Conservation (phyloP, 83 land plant genomes). For the Diphasiastrum complanatum region DNA sequence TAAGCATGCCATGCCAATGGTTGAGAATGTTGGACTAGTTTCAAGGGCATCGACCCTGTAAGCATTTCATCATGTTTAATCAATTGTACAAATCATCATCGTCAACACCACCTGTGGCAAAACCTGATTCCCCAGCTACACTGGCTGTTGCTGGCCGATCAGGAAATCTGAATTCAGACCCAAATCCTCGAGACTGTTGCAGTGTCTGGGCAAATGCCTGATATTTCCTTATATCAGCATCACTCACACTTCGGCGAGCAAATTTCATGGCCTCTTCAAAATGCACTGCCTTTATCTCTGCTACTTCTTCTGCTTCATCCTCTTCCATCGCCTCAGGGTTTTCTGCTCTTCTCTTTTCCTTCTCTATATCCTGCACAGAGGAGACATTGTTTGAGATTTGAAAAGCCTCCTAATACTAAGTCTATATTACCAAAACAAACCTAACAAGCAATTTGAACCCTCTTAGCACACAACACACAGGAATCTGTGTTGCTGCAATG, state of each 20-base stretch:
- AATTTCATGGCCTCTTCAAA: conserved; percentile 22
- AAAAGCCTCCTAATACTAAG: neutral
- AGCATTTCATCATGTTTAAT: no score
- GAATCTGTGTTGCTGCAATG: neutral
- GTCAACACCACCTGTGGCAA: conserved; percentile 10
- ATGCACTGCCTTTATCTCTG: conserved; percentile 11
- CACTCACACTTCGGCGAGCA: conserved; percentile 19
- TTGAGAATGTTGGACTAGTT: no score
- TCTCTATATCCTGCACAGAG: conserved; percentile 8
- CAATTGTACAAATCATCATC: conserved; percentile 17
- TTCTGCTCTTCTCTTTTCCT: conserved; percentile 12
- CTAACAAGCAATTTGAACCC: no score
- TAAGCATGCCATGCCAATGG: no score
- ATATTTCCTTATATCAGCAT: conserved; percentile 18
- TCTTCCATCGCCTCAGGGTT: conserved; percentile 19
- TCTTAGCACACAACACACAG: neutral
- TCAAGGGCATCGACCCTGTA: no score
- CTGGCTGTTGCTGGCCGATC: neutral
- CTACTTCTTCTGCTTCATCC: conserved; percentile 16
- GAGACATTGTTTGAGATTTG: neutral
- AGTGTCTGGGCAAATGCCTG: conserved; percentile 20
- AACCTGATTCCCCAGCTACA: neutral
- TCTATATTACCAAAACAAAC: no score
- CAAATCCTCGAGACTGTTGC: conserved; percentile 17
- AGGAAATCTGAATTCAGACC: conserved; percentile 9